Evolutionary conservation across 2,329 filamentous ascomycete genomes (phyloP).

Genomic region (Talaromyces sp.): DNA sequence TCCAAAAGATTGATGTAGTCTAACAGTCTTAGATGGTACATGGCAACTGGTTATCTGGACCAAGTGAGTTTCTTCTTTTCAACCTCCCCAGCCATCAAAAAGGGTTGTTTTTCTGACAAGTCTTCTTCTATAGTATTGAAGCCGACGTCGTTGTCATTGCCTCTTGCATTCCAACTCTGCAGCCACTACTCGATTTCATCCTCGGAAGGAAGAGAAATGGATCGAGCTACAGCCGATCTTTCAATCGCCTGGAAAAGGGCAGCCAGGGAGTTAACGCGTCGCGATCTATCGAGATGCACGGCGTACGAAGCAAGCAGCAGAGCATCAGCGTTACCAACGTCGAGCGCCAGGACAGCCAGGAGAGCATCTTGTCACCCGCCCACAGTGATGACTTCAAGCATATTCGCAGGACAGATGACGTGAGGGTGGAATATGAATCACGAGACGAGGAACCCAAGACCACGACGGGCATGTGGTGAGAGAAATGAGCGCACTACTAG

Average conservation of each 20-base stretch:
- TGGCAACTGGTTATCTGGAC: slow-evolving; percentile 42
- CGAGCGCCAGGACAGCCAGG: slow-evolving; percentile 13
- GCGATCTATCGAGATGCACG: slow-evolving; percentile 6
- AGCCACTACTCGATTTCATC: slow-evolving; percentile 23
- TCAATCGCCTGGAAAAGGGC: slow-evolving; percentile 10
- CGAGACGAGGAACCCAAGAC: background rate
- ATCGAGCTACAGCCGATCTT: slow-evolving; percentile 6
- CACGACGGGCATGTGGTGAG: slow-evolving; percentile 1
- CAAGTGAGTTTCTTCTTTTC: slow-evolving; percentile 22
- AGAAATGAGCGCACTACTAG: no score
- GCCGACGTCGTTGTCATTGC: slow-evolving; percentile 27
- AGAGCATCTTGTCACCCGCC: slow-evolving; percentile 13
- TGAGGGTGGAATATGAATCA: slow-evolving; percentile 16
- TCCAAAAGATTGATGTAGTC: background rate
- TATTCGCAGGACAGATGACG: slow-evolving; percentile 19
- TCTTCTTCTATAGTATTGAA: slow-evolving; percentile 19
- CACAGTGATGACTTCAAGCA: background rate
- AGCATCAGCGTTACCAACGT: slow-evolving; percentile 5
- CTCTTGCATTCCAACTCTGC: slow-evolving; percentile 29
- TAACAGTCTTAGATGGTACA: slow-evolving; percentile 26
- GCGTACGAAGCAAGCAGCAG: slow-evolving; percentile 3
- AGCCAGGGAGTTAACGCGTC: slow-evolving; percentile 2
- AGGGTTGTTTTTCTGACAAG: background rate
- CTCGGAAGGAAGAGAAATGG: slow-evolving; percentile 11
- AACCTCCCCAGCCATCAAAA: no score